Evolutionary conservation across 305 asterid species (phyloP), one percentile per base, ranked within the genome.

Genomic region (Rubia occidens): DNA sequence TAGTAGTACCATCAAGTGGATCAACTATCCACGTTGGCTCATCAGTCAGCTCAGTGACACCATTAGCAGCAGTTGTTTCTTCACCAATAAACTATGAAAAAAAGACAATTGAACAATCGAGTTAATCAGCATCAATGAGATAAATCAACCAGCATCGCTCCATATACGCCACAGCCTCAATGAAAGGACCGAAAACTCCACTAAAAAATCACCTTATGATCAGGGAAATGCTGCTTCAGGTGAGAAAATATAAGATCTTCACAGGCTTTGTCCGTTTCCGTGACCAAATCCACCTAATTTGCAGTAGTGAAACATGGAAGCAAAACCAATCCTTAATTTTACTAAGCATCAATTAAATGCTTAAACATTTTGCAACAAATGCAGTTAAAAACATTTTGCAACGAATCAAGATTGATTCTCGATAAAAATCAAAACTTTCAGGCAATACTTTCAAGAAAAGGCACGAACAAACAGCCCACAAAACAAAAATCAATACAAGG

Each of bases 21-120:
- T 94, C 99, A 77, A 94, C 97, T 71, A 94, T 85, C 99, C 99
- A 94, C 68, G 97, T 94, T 61, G 99, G 99, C 68, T 87, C 95
- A 69, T 89, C 90, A 18, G 96, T 90, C 83, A 94, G 83, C 78
- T 80, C 90, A 68, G 88, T 76, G 60, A 43, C 81, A 37, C 99
- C 97, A 80, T 29, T 74, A 67, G 96, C 91, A 82, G 97, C 96
- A 58, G 99, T 90, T 6, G 96, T 94, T 82, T 94, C 99, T 85
- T 94, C 97, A 58, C 97, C 97, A 68, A 94, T 94, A 85, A 94
- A 87, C 97, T 94, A 75, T 60, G 61, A 79, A 4, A 13, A 60
- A 60, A 40, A 81, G 62, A 77, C 17, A 58, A 21, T 58, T 58
- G 37, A 58, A 58, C 62, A 18, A 45, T 55, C 1, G 9, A 15